These are phyloP conservation scores for Ceratocystis albifundus DNA, from an alignment of 2,329 filamentous ascomycete genomes.

Conservation along the genomic window DNA sequence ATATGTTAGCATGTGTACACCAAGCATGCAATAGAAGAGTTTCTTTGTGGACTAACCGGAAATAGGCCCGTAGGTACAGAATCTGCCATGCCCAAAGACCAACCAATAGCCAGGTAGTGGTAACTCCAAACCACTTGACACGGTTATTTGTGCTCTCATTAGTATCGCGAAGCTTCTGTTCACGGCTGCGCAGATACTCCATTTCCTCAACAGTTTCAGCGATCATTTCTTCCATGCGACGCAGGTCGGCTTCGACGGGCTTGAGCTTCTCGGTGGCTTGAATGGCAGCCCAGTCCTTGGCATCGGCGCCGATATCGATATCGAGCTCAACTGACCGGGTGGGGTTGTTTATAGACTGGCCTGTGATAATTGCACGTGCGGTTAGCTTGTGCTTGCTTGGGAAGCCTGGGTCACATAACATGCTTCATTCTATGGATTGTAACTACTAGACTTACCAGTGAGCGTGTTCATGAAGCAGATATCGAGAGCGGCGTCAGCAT, in stretches of 20 bases:
- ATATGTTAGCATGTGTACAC: constrained; percentile 19
- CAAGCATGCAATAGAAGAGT: not conserved
- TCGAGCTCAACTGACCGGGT: constrained; percentile 75
- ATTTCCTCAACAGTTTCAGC: constrained; percentile 83
- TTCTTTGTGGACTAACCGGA: constrained; percentile 45
- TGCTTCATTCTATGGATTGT: too few species aligned
- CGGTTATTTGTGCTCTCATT: constrained; percentile 99
- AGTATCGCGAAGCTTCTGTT: constrained; percentile 93
- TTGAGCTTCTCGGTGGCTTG: constrained; percentile 96
- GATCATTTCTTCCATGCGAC: constrained; percentile 83
- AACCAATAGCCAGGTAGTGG: constrained; percentile 82
- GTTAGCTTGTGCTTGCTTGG: constrained; percentile 11
- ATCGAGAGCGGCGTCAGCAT: constrained; percentile 84
- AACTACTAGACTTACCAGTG: constrained; percentile 42
- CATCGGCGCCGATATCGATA: constrained; percentile 91
- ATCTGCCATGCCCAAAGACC: constrained; percentile 93
- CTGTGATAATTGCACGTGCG: constrained; percentile 7
- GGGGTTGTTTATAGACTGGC: constrained; percentile 36
- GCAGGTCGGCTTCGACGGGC: constrained; percentile 88
- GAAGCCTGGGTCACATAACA: not conserved
- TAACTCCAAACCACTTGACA: constrained; percentile 96
- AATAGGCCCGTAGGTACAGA: constrained; percentile 93
- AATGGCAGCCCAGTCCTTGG: constrained; percentile 95
- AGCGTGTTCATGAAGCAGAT: constrained; percentile 90
- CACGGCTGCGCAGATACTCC: constrained; percentile 81